Evolutionary conservation across 805 yeast species (phyloP), one percentile per base, ranked within the genome.

Genomic region (Spathaspora passalidarum): DNA sequence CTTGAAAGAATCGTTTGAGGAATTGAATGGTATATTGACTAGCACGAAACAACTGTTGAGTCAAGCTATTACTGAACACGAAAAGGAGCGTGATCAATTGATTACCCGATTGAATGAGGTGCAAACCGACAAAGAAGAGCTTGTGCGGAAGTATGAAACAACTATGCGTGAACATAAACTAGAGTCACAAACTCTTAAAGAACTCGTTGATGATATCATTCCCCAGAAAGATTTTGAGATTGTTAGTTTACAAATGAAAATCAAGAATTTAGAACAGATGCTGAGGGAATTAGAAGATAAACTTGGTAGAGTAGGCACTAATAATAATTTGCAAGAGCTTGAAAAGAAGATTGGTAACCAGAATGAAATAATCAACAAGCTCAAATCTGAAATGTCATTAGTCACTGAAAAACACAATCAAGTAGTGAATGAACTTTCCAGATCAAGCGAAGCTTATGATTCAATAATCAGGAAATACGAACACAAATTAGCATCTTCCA

Each of bases 171-270:
- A 54, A 21, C 35, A 50, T 18, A 38, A 47, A n/a, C n/a, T 46
- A 3, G 21, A 40, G 1, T 42, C 21, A 5, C 38, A 43, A 18
- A 52, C 44, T 6, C 47, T 45, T 21, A 45, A 47, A n/a, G 43
- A 49, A 6, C 17, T 59, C 3, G 32, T 53, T 10, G 49, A 53
- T 14, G 49, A 42, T 1, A 44, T 54, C 1, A 36, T 64, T 1
- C 60, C 63, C 2, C 54, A 52, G n/a, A 61, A 57, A 29, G 62
- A 62, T 26, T 46, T 32, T 25, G 61, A 60, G 39, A 54, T 64
- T 9, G 47, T 49, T 17, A 45, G 45, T 4, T 49, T 64, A 41
- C 54, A 51, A 45, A 44, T 35, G 43, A 49, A 26, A 17, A 40
- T 51, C 14, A 44, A 36, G 16, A 56, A 54, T 2, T 38, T 61